Conservation (phyloP, 140 eudicot species). For the Bidens hawaiensis region DNA sequence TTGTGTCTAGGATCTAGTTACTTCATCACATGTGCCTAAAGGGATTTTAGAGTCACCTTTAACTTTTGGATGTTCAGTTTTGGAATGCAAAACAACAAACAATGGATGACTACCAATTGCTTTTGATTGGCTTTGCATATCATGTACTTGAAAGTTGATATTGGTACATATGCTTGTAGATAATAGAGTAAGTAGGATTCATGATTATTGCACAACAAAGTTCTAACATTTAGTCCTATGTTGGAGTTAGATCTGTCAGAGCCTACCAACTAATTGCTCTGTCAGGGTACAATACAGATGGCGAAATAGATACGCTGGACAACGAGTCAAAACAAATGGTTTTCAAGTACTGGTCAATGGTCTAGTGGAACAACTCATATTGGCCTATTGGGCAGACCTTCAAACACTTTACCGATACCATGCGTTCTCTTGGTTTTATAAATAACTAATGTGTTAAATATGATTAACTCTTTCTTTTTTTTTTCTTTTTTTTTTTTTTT, state of each 20-base stretch:
- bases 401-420: neutral
- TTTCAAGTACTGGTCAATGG: neutral
- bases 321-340: neutral
- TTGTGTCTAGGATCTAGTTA: neutral
- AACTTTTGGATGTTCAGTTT: constrained; percentile 14
- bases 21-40: constrained; percentile 25
- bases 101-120: constrained; percentile 4
- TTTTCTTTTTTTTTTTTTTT: too few species aligned
- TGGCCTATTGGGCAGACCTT: neutral
- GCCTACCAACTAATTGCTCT: constrained; percentile 1
- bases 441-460: neutral
- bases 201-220: constrained; percentile 13
- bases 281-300: neutral
- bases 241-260: constrained; percentile 2
- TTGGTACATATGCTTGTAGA: constrained; percentile 16
- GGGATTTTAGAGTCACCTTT: constrained; percentile 19
- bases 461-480: too few species aligned
- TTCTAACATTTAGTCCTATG: constrained; percentile 19
- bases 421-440: neutral
- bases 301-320: neutral
- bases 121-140: constrained; percentile 18
- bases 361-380: neutral
- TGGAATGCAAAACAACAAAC: constrained; percentile 15
- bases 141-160: constrained; percentile 22
- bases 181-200: constrained; percentile 1